Percentiles rank a stretch among this genome's conserved stretches.
Evolutionary conservation across 2,329 filamentous ascomycete genomes (phyloP).

Genomic region (Talaromyces amestolkiae): DNA sequence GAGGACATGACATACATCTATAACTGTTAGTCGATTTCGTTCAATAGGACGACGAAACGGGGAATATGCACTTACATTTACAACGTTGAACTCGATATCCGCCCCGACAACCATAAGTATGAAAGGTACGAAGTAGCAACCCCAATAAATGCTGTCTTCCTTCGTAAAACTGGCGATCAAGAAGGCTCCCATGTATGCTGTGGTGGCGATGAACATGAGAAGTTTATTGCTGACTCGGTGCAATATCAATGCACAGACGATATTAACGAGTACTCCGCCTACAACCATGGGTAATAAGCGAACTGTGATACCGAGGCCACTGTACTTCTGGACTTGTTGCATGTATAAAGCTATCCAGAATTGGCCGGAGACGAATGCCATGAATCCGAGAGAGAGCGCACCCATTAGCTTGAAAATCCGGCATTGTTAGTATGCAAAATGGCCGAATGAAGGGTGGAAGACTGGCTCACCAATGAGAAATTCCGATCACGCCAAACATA

Average conservation of each 20-base stretch:
- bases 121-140: constrained; percentile 61
- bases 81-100: constrained; percentile 69
- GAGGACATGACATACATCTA: constrained; percentile 69
- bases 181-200: constrained; percentile 44
- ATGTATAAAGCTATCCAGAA: constrained; percentile 68
- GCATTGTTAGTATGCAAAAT: background rate
- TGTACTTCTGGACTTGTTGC: constrained; percentile 55
- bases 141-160: constrained; percentile 59
- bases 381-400: constrained; percentile 59
- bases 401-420: constrained; percentile 48
- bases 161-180: constrained; percentile 59
- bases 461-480: constrained; percentile 56
- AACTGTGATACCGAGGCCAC: constrained; percentile 59
- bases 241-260: constrained; percentile 60
- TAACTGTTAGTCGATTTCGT: background rate
- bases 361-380: constrained; percentile 59
- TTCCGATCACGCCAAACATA: constrained; percentile 60
- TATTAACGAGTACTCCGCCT: constrained; percentile 61
- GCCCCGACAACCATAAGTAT: constrained; percentile 63
- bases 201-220: constrained; percentile 55
- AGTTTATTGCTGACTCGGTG: constrained; percentile 64
- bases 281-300: constrained; percentile 65
- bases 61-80: constrained; percentile 53
- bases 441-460: background rate
- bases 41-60: background rate